phyloP scores from a whole-genome alignment of 352 stramenopile species.

The Pythium myriotylum region DNA sequence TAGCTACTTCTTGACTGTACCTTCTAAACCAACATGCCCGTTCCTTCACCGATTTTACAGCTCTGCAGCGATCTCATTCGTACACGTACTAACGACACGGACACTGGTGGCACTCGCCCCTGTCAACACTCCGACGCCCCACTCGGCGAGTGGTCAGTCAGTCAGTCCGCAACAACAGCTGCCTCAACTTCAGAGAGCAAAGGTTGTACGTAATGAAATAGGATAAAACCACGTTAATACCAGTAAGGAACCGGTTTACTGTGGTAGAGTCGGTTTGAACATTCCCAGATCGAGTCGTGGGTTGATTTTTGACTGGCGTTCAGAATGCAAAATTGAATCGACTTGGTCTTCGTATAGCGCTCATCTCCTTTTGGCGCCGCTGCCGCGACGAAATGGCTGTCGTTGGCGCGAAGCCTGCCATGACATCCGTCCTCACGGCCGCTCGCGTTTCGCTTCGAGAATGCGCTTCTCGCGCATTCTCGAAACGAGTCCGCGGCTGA shows the following conservation, averaged over 20 bases:
- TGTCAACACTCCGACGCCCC: no score
- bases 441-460: slow-evolving; percentile 14
- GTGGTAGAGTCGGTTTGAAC: neutral
- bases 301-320: slow-evolving; percentile 25
- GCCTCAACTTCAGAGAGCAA: no score
- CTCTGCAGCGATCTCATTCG: no score
- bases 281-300: slow-evolving; percentile 6
- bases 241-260: neutral
- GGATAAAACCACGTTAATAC: no score
- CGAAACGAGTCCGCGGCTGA: slow-evolving; percentile 15
- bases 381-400: neutral
- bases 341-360: slow-evolving; percentile 12
- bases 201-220: no score
- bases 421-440: slow-evolving; percentile 11
- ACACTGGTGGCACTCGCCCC: no score
- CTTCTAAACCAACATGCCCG: no score
- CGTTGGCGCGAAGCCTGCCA: slow-evolving; percentile 11
- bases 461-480: slow-evolving; percentile 22
- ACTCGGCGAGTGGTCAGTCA: no score
- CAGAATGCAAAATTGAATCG: slow-evolving; percentile 6
- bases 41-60: no score
- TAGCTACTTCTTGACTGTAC: no score
- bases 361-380: slow-evolving; percentile 9
- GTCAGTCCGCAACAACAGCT: no score
- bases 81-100: no score